Base-by-base conservation (phyloP, 768 basidiomycete genomes). In the Clitopilus hobsonii region DNA sequence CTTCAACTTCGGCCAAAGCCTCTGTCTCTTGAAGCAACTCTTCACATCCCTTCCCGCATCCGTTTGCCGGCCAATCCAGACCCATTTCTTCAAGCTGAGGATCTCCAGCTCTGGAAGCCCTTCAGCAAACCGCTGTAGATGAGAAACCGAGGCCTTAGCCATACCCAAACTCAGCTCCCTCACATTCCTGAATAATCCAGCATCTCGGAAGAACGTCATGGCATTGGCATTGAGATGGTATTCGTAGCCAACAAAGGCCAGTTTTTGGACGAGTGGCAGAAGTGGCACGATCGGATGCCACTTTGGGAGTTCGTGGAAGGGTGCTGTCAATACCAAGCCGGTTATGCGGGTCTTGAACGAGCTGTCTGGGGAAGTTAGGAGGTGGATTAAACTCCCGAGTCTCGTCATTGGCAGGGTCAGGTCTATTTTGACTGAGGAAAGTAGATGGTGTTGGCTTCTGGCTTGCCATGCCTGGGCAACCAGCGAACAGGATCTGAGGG, bases 391-490 rank as follows among this genome's bases (percentile, higher is more conserved):
- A 25, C 13, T 14, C 10, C 49, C 23, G 18, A 55, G 32, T 4
- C 51, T 30, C 30, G 49, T 27, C 16, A 18, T 54, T 2, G 59
- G 54, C 16, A 49, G 59, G 28, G 59, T 55, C 26, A 57, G 52
- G 32, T 58, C 52, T 56, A 78, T 68, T 52, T 62, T 61, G 41
- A 78, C 62, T 52, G 66, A 71, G 2, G 71, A 61, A 58, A 79
- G 78, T 25, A 78, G 63, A 53, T 77, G 75, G 54, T 65, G 61
- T 5, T 74, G 67, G 56, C 69, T 70, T 1, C 70, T 61, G 13
- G 71, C 68, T 7, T 72, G 67, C 75, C 76, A 79, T 27, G 71
- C 64, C 1, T 64, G 63, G 60, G 66, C 69, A 3, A 76, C 73
- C 38, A 68, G 67, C 1, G 74, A 65, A 54, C 76, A 78, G 26